Evolutionary conservation across 2,329 filamentous ascomycete genomes (phyloP), one percentile per base, ranked within the genome.

Genomic region (Rutstroemia sp.): DNA sequence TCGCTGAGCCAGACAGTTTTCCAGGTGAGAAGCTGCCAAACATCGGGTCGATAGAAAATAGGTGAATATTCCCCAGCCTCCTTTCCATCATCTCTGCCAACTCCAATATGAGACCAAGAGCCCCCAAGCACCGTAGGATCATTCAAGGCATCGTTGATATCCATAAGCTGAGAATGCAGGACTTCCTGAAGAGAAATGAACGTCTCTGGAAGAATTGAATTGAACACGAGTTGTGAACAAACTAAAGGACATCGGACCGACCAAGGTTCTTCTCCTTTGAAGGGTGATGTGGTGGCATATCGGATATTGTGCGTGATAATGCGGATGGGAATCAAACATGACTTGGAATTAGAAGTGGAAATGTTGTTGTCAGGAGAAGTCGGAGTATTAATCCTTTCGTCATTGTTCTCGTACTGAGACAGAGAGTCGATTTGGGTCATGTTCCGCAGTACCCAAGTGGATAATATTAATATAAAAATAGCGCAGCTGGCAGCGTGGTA

Each of bases 21-120:
- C 70, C 74, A 83, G 19, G 76, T 72, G 39, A 79, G 69, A 45
- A 88, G 76, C 16, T 74, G 68, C 82, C 87, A 91, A 12, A 78
- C 69, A 1, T 74, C 72, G 0, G 76, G 73, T 38, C 81, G 81
- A 72, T 89, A 95, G 63, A 95, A 79, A 58, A 95, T 82, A n/a
- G 90, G 89, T 10, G 84, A 87, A 73, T 89, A 92, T 73, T 95
- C 91, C 58, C 89, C 91, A 5, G 76, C 76, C 49, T 77, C 67
- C 23, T 78, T 73, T 39, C 87, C 87, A 66, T 86, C 78, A 56
- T 87, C 80, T 23, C 86, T 79, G 8, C 85, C 87, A 1, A 82
- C 77, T 25, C 87, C 86, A 49, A 89, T 77, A 62, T 82, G 77
- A 0, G 72, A 68, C 86, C 86, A 89, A 47, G 53, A 27, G n/a